Evolutionary conservation across 176 grass and related monocot species (phyloP).

Genomic region (Typha latifolia): DNA sequence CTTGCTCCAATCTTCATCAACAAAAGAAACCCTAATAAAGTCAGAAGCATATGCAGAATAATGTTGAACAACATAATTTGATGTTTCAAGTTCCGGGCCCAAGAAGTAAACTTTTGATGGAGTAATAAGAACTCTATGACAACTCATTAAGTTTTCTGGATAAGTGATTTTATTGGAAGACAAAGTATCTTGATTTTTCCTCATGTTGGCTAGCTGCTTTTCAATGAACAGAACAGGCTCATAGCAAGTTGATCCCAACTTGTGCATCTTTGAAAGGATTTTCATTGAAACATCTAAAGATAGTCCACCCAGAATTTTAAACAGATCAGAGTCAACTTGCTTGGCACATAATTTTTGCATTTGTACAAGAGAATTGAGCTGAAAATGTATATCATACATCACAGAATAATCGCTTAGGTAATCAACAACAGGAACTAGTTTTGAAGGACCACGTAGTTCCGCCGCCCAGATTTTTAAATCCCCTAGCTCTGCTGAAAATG

Average conservation of each 20-base stretch:
- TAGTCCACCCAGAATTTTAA: constrained; percentile 53
- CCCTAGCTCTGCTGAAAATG: constrained; percentile 45
- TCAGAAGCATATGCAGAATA: constrained; percentile 62
- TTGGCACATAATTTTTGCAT: constrained; percentile 68
- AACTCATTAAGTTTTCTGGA: constrained; percentile 50
- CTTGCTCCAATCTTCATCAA: constrained; percentile 95
- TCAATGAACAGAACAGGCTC: constrained; percentile 69
- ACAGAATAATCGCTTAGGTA: constrained; percentile 49
- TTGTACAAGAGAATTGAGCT: constrained; percentile 84
- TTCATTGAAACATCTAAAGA: constrained; percentile 39
- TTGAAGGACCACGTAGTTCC: constrained; percentile 15
- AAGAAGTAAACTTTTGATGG: constrained; percentile 83
- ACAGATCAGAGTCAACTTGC: constrained; percentile 52
- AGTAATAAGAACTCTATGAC: constrained; percentile 79
- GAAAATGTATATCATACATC: constrained; percentile 74
- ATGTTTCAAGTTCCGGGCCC: constrained; percentile 74
- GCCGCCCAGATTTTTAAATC: constrained; percentile 28
- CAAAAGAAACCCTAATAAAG: constrained; percentile 91
- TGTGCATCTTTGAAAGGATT: constrained; percentile 78
- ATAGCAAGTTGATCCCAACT: constrained; percentile 60
- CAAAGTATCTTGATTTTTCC: constrained; percentile 18
- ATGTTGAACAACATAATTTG: constrained; percentile 83
- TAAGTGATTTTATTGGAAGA: constrained; percentile 15
- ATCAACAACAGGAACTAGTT: constrained; percentile 65
- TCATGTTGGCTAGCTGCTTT: constrained; percentile 36